Evolutionary conservation across 257 asterid species (phyloP).

Genomic region (Capsicum chinense): DNA sequence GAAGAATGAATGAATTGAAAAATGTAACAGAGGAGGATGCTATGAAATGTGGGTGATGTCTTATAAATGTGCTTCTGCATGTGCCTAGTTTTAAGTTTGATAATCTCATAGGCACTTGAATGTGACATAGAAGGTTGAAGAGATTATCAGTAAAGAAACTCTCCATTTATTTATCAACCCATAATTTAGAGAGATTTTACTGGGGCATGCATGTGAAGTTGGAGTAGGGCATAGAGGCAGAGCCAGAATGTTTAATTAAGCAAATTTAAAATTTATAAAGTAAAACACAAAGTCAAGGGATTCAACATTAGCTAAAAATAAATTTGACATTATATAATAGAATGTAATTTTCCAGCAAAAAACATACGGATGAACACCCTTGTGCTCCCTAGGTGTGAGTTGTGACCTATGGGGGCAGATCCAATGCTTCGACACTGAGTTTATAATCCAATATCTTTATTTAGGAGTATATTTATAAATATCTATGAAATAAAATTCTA

Average conservation of each 20-base stretch:
- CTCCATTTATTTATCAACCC: neutral
- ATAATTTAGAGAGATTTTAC: neutral
- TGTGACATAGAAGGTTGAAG: neutral
- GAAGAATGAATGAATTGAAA: neutral
- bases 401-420: too few relatives aligned
- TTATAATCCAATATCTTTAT: too few relatives aligned
- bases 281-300: neutral
- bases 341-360: too few relatives aligned
- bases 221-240: too few relatives aligned
- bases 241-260: neutral
- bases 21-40: neutral
- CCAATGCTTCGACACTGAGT: too few relatives aligned
- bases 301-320: too few relatives aligned
- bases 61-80: neutral
- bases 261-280: neutral
- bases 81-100: neutral
- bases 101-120: neutral
- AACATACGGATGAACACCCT: too few relatives aligned
- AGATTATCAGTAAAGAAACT: neutral
- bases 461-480: too few relatives aligned
- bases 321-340: too few relatives aligned
- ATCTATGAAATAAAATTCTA: too few relatives aligned
- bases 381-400: too few relatives aligned
- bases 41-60: constrained; percentile 23
- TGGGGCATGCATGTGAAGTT: constrained; percentile 13